Conservation (phyloP, 306 rosid species). For the Senna tora region DNA sequence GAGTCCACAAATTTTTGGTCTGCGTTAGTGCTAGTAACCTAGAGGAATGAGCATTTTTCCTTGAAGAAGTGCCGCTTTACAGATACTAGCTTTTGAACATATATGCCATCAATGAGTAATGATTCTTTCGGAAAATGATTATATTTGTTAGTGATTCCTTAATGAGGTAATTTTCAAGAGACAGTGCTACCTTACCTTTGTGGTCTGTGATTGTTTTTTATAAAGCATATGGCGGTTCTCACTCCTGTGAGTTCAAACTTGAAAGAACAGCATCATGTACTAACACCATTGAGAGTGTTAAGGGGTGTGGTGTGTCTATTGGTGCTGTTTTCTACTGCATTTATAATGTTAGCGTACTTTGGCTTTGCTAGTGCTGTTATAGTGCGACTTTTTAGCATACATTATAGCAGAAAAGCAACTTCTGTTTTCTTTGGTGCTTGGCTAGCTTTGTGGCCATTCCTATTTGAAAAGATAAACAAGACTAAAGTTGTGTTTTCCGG, state of each 20-base stretch:
- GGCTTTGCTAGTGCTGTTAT: slow-evolving; percentile 62
- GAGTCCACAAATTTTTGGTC: slow-evolving; percentile 14
- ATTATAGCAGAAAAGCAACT: slow-evolving; percentile 68
- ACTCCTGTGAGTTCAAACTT: slow-evolving; percentile 34
- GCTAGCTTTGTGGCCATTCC: slow-evolving; percentile 87
- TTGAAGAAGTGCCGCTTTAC: not conserved
- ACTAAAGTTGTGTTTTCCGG: slow-evolving; percentile 77
- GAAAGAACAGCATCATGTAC: slow-evolving; percentile 33
- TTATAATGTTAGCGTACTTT: slow-evolving; percentile 64
- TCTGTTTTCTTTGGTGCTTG: slow-evolving; percentile 76
- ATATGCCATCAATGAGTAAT: not conserved
- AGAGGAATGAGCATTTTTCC: slow-evolving; percentile 3
- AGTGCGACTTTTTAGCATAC: slow-evolving; percentile 61
- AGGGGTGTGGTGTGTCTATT: slow-evolving; percentile 69
- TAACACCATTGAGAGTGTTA: slow-evolving; percentile 53
- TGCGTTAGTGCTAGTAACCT: slow-evolving; percentile 31
- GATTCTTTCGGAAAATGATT: slow-evolving; percentile 12
- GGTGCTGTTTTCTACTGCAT: slow-evolving; percentile 71
- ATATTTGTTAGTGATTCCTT: slow-evolving; percentile 9
- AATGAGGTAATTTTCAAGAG: slow-evolving; percentile 39
- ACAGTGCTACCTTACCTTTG: slow-evolving; percentile 31
- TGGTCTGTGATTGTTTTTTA: slow-evolving; percentile 35
- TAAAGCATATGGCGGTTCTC: slow-evolving; percentile 56
- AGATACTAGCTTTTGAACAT: slow-evolving; percentile 18
- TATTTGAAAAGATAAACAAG: slow-evolving; percentile 77